phyloP scores from a whole-genome alignment of 129 eudicot species.

The Pulicaria dysenterica region DNA sequence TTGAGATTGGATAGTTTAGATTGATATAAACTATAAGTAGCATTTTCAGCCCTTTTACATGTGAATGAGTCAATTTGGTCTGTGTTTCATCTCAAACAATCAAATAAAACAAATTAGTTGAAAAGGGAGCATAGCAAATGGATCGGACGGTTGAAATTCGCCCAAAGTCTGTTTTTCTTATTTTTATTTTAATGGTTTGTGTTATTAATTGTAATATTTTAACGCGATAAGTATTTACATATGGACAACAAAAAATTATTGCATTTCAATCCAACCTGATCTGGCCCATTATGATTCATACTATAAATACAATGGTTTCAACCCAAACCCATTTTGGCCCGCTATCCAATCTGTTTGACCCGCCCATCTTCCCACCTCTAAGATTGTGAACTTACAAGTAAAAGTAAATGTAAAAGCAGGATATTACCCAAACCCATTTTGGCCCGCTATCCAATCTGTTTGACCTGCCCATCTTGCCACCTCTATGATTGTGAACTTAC shows the following conservation, averaged over 20 bases:
- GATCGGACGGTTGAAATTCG: neutral
- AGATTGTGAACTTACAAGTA: neutral
- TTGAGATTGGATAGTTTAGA: neutral
- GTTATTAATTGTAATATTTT: neutral
- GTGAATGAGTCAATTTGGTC: neutral
- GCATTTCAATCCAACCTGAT: neutral
- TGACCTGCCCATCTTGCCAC: slow-evolving; percentile 5
- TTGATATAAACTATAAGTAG: neutral
- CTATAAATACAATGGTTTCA: neutral
- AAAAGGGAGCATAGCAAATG: neutral
- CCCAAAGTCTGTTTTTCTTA: neutral
- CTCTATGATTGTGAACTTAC: neutral
- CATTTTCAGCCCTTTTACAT: neutral
- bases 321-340: neutral
- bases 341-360: neutral
- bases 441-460: neutral
- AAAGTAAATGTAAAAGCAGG: neutral
- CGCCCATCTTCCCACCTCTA: slow-evolving; percentile 7
- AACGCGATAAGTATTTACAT: neutral
- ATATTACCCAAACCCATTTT: neutral
- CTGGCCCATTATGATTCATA: neutral
- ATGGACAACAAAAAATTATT: neutral
- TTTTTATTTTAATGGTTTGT: neutral
- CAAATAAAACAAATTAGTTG: neutral
- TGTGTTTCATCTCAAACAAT: neutral